Conservation (phyloP, 176 grass and related monocot species). For the Oryza brachyantha region DNA sequence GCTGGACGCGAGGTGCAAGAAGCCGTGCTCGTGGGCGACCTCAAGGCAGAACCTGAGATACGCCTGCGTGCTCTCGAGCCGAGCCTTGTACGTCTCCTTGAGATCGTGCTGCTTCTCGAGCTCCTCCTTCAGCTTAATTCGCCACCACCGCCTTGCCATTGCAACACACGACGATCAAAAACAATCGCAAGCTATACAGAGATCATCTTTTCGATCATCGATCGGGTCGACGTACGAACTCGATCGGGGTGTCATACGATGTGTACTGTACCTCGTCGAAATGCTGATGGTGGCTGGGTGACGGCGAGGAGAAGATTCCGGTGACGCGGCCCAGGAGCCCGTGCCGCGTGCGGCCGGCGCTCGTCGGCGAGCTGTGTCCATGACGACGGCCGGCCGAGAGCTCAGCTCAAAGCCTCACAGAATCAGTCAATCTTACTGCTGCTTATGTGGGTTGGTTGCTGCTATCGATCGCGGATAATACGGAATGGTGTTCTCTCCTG, state of each 20-base stretch:
- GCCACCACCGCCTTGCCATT: constrained; percentile 12
- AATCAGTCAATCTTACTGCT: neutral
- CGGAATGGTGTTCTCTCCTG: neutral
- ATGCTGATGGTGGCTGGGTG: constrained; percentile 7
- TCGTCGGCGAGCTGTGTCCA: neutral
- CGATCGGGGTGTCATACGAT: neutral
- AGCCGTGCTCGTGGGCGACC: constrained; percentile 47
- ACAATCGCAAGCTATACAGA: neutral
- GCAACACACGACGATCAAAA: neutral
- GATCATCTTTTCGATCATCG: neutral
- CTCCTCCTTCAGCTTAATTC: constrained; percentile 49
- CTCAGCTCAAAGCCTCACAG: neutral
- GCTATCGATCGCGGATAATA: neutral
- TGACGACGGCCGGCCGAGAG: neutral
- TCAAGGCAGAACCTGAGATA: constrained; percentile 64
- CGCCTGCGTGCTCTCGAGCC: constrained; percentile 56
- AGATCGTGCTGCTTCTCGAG: constrained; percentile 44
- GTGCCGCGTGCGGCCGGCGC: neutral
- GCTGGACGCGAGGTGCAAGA: constrained; percentile 50
- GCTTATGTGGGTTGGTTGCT: neutral
- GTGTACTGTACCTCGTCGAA: constrained; percentile 9
- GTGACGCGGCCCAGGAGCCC: constrained; percentile 29
- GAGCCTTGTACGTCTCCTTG: constrained; percentile 55
- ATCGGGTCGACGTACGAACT: too few relatives aligned
- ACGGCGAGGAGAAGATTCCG: constrained; percentile 23